Evolutionary conservation across 2,329 filamentous ascomycete species (phyloP).

Genomic region (Scytalidium lignicola): DNA sequence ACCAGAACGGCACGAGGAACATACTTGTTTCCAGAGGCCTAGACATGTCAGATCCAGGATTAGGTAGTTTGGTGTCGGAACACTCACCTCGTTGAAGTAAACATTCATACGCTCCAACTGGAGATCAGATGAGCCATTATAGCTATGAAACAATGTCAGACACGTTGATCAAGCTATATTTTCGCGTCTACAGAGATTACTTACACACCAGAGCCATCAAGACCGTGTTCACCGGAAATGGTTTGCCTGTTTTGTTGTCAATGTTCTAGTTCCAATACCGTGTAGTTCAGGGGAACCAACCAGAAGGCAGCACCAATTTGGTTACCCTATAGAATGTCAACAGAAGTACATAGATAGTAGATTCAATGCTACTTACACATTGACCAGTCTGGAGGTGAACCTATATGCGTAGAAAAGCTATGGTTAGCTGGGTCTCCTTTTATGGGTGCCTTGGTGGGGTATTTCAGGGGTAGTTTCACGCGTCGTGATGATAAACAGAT

Average conservation of each 20-base stretch:
- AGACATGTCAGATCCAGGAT: constrained; percentile 24
- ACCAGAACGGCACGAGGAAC: constrained; percentile 98
- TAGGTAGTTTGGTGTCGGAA: neutral
- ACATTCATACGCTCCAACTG: constrained; percentile 99
- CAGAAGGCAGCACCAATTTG: constrained; percentile 99
- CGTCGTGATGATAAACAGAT: constrained; percentile 24
- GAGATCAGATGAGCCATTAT: constrained; percentile 97
- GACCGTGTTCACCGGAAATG: constrained; percentile 88
- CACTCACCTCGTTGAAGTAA: constrained; percentile 86
- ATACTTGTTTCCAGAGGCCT: constrained; percentile 98
- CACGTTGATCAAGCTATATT: constrained; percentile 21
- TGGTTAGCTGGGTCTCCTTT: constrained; percentile 49
- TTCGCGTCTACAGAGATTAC: constrained; percentile 32
- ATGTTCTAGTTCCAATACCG: constrained; percentile 18
- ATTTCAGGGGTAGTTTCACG: constrained; percentile 35
- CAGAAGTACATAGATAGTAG: constrained; percentile 2
- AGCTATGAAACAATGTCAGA: constrained; percentile 48
- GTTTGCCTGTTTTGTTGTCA: constrained; percentile 58
- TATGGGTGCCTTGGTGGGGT: constrained; percentile 32
- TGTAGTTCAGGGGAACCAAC: constrained; percentile 37
- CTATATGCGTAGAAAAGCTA: constrained; percentile 50
- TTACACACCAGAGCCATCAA: constrained; percentile 95
- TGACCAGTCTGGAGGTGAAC: constrained; percentile 99
- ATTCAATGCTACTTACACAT: constrained; percentile 65
- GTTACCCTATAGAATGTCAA: constrained; percentile 68